Evolutionary conservation across 2,329 filamentous ascomycete genomes (phyloP), one percentile per base, ranked within the genome.

Genomic region (Verticillium nonalfalfae): DNA sequence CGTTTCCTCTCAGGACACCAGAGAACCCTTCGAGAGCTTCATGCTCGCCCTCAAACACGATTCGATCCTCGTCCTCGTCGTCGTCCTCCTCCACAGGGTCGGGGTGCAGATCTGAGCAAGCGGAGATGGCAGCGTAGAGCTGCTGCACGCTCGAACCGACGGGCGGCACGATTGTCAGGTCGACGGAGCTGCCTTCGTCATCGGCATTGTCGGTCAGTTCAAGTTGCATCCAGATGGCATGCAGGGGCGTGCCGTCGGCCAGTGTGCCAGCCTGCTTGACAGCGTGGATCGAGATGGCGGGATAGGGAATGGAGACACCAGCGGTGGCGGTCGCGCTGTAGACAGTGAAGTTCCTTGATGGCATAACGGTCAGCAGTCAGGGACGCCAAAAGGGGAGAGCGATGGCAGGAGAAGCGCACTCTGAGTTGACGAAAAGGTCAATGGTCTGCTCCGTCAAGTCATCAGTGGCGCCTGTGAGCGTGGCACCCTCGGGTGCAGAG

Each of bases 21-120:
- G 79, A 77, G 67, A 85, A 78, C 0, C 84, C 85, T 38, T 86
- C 84, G 2, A 87, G 73, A 0, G 79, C 79, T 65, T 84, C 81
- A 55, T 81, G 76, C 26, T 81, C 81, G 4, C 79, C 79, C 67
- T 87, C 85, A 58, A 87, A 85, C 4, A 87, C 73, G 39, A 87
- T 84, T 31, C 81, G 75, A 61, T 82, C 81, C 45, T 79, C 77
- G 6, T 81, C 77, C 7, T 82, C 83, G 1, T 84, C 84, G 1
- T 83, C 85, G 1, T 85, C 85, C 3, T 81, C 84, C 10, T 79
- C 77, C n/a, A 79, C 77, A 0, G 86, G 86, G 67, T 93, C 90
- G 0, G 90, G 90, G 69, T 93, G 87, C 14, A 93, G 76, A 68
- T 93, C 89, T 3, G 90, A 90, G 75, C 90, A 93, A 26, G 82